Base-by-base conservation (phyloP, 2,329 filamentous ascomycete genomes). In the Colletotrichum tanaceti region DNA sequence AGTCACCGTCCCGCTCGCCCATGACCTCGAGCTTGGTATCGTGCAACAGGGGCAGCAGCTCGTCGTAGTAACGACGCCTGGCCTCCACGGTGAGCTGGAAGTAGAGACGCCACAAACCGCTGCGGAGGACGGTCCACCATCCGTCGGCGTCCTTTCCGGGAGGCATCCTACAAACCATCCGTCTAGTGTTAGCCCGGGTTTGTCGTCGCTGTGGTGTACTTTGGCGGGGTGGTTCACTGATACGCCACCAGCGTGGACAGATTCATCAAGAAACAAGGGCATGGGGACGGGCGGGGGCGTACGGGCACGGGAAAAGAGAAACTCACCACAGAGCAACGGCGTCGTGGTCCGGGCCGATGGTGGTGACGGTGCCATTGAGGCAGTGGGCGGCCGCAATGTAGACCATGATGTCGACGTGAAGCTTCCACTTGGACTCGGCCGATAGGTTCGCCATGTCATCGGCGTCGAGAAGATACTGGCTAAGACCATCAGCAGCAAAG, bases 301-400 rank as follows among this genome's bases (percentile, higher is more conserved):
- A 38, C 13, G 2, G 13, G 32, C 24, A 52, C 16, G 14, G 35
- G 49, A 6, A 22, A 5, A 47, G 9, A 44, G 35, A 41, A 41
- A 83, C 88, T 76, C 83, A 93, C 92, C 93, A 96, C 60, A 96
- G 83, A 65, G 91, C 92, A 63, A 96, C 90, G 71, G 89, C 90
- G 72, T 93, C 92, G 75, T 91, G 93, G 75, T 94, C 88, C 6
- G 89, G 86, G 20, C 93, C 93, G 70, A 92, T 89, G 63, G 90
- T 89, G 53, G 91, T 90, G 63, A 92, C 92, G 67, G 93, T 79
- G 64, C 93, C 93, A 73, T 90, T 90, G 75, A 91, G 85, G 78
- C 89, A 89, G 77, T 94, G 92, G 69, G 91, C 89, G 66, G 92
- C 91, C 58, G 90, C 90, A 73, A 93, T 86, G 79, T 93, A 94